phyloP scores from a whole-genome alignment of 2,329 filamentous ascomycete genomes.

The Aspergillus texensis region DNA sequence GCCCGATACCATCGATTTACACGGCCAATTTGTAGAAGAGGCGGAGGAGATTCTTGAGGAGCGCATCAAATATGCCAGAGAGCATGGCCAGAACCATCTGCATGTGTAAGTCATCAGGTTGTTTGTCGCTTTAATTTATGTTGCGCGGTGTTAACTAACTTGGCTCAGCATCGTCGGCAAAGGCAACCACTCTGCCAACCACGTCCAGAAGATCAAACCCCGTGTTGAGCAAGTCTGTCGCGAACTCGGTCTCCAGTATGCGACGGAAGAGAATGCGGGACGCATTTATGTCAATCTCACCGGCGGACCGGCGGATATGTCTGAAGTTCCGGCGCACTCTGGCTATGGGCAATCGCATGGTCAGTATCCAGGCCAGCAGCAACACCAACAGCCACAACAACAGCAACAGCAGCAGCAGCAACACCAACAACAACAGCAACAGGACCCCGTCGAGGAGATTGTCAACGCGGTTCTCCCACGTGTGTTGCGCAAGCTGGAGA shows the following conservation, averaged over 20 bases:
- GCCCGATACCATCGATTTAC: constrained; percentile 85
- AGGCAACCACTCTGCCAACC: constrained; percentile 80
- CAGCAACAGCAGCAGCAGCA: constrained; percentile 44
- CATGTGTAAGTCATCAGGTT: constrained; percentile 64
- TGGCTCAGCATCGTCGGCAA: constrained; percentile 81
- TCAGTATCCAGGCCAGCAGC: constrained; percentile 42
- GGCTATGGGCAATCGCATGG: constrained; percentile 49
- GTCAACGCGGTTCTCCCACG: constrained; percentile 63
- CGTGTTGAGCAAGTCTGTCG: constrained; percentile 83
- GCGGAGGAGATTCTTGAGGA: constrained; percentile 87
- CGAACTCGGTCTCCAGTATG: constrained; percentile 79
- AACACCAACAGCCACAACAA: constrained; percentile 42
- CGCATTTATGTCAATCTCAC: constrained; percentile 85
- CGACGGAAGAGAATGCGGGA: constrained; percentile 86
- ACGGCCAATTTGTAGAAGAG: constrained; percentile 93
- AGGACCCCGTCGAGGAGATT: constrained; percentile 62
- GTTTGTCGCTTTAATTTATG: not conserved
- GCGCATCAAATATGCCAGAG: constrained; percentile 76
- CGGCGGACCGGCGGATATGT: constrained; percentile 64
- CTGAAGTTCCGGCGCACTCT: constrained; percentile 39
- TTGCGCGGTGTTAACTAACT: not conserved
- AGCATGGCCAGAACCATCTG: constrained; percentile 75
- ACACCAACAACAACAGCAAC: constrained; percentile 53
- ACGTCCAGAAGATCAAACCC: constrained; percentile 95
- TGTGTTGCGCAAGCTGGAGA: constrained; percentile 66